Conservation (phyloP, 2,329 filamentous ascomycete species). For the Fusarium dlaminii region DNA sequence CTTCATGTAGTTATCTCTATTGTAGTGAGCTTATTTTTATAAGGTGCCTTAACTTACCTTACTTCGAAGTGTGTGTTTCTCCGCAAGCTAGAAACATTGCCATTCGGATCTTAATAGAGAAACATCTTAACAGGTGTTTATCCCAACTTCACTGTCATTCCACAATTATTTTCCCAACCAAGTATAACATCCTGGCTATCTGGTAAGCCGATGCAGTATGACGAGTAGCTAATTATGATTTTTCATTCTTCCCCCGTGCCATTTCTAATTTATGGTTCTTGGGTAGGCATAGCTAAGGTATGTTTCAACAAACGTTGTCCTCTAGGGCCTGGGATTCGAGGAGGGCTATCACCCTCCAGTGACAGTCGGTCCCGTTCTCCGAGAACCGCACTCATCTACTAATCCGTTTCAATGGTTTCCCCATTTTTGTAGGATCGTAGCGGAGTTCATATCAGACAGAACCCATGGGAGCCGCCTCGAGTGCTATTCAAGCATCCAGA, state of each 20-base stretch:
- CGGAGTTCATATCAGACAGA: not conserved
- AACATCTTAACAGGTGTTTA: not conserved
- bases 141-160: not conserved
- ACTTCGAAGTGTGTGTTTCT: not conserved
- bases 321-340: constrained; percentile 1
- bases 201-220: not conserved
- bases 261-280: not conserved
- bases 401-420: not conserved
- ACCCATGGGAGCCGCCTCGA: not conserved
- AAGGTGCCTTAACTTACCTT: not conserved
- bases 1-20: not conserved
- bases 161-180: not conserved
- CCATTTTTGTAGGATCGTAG: not conserved
- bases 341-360: not conserved
- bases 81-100: not conserved
- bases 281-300: not conserved
- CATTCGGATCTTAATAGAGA: not conserved
- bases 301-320: constrained; percentile 13
- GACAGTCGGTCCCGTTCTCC: not conserved
- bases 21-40: not conserved
- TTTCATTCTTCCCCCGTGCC: not conserved
- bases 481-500: not conserved
- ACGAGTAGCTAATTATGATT: not conserved
- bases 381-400: not conserved
- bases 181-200: not conserved